Percentiles rank a stretch among this genome's conserved stretches.
Evolutionary conservation across 768 basidiomycete species (phyloP).

Genomic region (Kwoniella sp.): DNA sequence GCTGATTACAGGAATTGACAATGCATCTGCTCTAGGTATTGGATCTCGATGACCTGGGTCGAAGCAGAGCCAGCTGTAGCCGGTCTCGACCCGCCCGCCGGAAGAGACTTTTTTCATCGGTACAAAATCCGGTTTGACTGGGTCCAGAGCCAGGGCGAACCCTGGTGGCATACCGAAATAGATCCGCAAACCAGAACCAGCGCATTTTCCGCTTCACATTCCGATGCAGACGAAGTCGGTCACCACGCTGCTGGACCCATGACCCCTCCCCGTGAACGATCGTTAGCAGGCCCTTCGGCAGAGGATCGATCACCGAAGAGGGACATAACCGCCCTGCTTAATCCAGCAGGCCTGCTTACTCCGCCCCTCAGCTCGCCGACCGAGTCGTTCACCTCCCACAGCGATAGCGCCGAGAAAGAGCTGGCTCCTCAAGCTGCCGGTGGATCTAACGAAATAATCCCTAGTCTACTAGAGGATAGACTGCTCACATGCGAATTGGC

Average conservation of each 20-base stretch:
- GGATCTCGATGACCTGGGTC: slow-evolving; percentile 43
- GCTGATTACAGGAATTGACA: neutral
- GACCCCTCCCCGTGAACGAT: neutral
- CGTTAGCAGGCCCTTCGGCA: neutral
- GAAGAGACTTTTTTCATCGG: slow-evolving; percentile 34
- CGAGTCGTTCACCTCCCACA: neutral
- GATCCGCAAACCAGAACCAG: too few species aligned
- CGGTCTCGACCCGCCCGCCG: slow-evolving; percentile 5
- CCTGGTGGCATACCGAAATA: slow-evolving; percentile 49
- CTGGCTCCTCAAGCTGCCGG: neutral
- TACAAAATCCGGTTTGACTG: slow-evolving; percentile 51
- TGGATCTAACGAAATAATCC: neutral
- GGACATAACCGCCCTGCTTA: slow-evolving; percentile 3
- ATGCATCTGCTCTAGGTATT: slow-evolving; percentile 34
- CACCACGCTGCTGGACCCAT: neutral
- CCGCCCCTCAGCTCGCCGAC: slow-evolving; percentile 18
- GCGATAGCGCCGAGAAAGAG: neutral
- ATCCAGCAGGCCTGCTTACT: slow-evolving; percentile 14
- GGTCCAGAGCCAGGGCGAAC: slow-evolving; percentile 41
- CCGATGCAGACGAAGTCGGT: neutral
- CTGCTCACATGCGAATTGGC: neutral
- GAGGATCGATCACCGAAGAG: neutral
- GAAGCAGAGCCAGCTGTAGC: slow-evolving; percentile 37
- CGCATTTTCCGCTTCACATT: too few species aligned
- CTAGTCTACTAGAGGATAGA: neutral